phyloP scores from a whole-genome alignment of 2,329 filamentous ascomycete species.

The Cordyceps tenuipes region DNA sequence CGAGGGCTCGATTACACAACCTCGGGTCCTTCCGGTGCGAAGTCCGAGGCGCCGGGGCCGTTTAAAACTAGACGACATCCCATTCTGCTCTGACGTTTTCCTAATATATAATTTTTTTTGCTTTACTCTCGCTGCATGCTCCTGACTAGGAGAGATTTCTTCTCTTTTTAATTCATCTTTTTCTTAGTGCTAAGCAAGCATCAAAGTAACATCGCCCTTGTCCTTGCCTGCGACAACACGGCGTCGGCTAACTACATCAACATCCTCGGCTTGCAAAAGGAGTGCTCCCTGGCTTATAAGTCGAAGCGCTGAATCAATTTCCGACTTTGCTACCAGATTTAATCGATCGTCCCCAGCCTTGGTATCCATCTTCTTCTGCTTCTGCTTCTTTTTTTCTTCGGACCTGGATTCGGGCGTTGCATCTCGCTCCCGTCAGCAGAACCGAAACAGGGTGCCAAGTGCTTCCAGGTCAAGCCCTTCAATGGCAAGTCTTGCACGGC shows the following conservation, averaged over 20 bases:
- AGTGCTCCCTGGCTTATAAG: no score
- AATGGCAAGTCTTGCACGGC: not conserved
- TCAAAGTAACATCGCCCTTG: not conserved
- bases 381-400: no score
- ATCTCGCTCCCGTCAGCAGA: not conserved
- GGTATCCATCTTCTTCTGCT: no score
- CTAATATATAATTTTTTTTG: not conserved
- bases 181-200: not conserved
- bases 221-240: not conserved
- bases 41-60: not conserved
- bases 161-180: not conserved
- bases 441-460: not conserved
- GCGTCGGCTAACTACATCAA: not conserved
- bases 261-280: not conserved
- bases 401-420: no score
- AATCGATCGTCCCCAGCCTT: no score
- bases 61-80: not conserved
- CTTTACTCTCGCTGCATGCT: not conserved
- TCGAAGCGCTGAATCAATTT: no score
- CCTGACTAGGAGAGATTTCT: not conserved
- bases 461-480: not conserved
- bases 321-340: no score
- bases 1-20: not conserved
- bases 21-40: constrained; percentile 2
- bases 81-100: not conserved